Evolutionary conservation across 495 filamentous ascomycete species (phyloP).

Genomic region (Bathelium albidoporum): DNA sequence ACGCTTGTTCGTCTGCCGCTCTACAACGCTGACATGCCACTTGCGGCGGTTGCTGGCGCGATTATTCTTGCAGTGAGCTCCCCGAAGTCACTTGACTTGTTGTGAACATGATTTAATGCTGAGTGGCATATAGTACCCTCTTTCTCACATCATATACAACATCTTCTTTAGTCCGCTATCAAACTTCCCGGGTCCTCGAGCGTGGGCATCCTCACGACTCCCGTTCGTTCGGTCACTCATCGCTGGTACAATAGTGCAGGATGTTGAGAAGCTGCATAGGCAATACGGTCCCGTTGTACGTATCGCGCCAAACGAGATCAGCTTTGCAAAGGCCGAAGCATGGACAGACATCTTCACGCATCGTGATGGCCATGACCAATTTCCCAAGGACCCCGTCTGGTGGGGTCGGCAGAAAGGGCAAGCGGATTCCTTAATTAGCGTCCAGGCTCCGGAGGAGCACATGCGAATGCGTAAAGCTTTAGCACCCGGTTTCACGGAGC

Average conservation of each 20-base stretch:
- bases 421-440: background rate
- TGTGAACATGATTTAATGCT: too few relatives aligned
- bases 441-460: background rate
- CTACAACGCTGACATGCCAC: too few relatives aligned
- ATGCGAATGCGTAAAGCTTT: constrained; percentile 16
- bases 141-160: too few relatives aligned
- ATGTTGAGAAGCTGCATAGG: constrained; percentile 6
- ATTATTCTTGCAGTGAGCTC: too few relatives aligned
- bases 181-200: constrained; percentile 7
- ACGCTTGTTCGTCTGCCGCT: too few relatives aligned
- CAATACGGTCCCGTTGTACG: constrained; percentile 12
- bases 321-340: constrained; percentile 4
- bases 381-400: background rate
- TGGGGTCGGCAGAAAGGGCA: background rate
- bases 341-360: constrained; percentile 6
- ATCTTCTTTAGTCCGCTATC: constrained; percentile 7
- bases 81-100: too few relatives aligned
- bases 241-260: constrained; percentile 1
- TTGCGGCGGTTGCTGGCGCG: too few relatives aligned
- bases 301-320: constrained; percentile 8
- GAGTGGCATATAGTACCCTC: too few relatives aligned
- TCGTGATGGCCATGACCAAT: background rate
- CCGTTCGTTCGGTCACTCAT: background rate
- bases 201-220: constrained; percentile 1
- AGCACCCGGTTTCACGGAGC: constrained; percentile 25